Conservation (phyloP, 371 early-diverging fungal genomes). For the Blakeslea trispora region DNA sequence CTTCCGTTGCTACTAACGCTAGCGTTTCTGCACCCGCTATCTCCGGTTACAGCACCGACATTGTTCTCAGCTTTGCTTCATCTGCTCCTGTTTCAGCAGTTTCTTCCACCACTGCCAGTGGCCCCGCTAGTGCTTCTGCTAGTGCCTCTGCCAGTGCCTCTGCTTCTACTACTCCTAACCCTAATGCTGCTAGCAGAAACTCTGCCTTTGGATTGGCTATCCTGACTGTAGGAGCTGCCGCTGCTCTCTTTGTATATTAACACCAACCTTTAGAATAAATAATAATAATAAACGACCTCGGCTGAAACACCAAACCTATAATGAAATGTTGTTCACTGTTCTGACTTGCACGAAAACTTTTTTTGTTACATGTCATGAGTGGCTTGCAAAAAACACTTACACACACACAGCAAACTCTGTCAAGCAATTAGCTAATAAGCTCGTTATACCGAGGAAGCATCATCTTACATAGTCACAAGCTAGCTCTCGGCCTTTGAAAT, state of each 20-base stretch:
- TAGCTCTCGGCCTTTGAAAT: too few species aligned
- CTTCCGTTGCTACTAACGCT: slow-evolving; percentile 6
- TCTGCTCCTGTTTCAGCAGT: too few species aligned
- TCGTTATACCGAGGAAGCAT: too few species aligned
- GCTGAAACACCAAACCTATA: too few species aligned
- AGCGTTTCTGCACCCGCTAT: slow-evolving; percentile 5
- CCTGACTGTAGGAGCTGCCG: slow-evolving; percentile 12
- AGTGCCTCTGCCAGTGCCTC: slow-evolving; percentile 5
- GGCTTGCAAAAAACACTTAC: too few species aligned
- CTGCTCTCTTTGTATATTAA: neutral
- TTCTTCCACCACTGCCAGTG: neutral
- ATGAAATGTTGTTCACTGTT: too few species aligned
- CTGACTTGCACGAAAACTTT: too few species aligned
- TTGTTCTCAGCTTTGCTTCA: neutral
- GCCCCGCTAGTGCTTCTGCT: slow-evolving; percentile 2
- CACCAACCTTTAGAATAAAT: neutral
- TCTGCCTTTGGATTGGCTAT: slow-evolving; percentile 13
- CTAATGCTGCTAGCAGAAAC: slow-evolving; percentile 2
- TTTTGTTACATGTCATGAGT: too few species aligned
- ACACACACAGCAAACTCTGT: too few species aligned
- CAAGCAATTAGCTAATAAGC: too few species aligned
- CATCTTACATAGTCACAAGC: too few species aligned
- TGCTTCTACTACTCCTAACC: slow-evolving; percentile 4
- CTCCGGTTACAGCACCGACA: neutral
- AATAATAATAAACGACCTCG: too few species aligned